These are phyloP conservation scores for Euphrasia confusa DNA, from an alignment of 257 asterid genomes.

Conservation along the genomic window DNA sequence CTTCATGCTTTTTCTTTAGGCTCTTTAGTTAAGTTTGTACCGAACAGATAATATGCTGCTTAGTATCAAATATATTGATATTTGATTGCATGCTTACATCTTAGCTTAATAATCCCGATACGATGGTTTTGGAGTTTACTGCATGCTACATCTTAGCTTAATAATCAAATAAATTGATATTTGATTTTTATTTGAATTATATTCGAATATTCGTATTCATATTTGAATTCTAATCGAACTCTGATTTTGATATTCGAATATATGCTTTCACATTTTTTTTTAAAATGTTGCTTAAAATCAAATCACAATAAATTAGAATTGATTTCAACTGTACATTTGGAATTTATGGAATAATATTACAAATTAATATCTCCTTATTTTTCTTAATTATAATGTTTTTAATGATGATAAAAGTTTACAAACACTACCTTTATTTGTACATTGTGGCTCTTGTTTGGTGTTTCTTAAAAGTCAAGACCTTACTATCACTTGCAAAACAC, in stretches of 20 bases:
- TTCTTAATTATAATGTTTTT: background rate
- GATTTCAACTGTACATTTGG: no score
- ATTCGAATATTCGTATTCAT: no score
- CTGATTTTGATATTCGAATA: no score
- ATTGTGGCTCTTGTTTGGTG: background rate
- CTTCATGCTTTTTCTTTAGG: constrained; percentile 5
- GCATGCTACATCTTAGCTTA: background rate
- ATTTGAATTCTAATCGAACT: no score
- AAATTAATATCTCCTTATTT: background rate
- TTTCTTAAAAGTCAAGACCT: background rate
- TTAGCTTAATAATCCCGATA: background rate
- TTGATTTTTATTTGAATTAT: no score
- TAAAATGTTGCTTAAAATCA: no score
- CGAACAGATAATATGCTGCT: background rate
- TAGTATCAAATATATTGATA: no score
- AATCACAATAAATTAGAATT: no score
- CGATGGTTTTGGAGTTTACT: no score
- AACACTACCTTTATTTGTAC: background rate
- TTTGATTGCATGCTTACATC: background rate
- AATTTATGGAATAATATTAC: no score
- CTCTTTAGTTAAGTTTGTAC: constrained; percentile 12
- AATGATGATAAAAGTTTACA: background rate
- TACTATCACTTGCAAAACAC: background rate
- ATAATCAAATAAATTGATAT: no score
- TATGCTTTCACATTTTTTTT: no score